Base-by-base conservation (phyloP, 805 yeast species). In the Candida sonorensis region DNA sequence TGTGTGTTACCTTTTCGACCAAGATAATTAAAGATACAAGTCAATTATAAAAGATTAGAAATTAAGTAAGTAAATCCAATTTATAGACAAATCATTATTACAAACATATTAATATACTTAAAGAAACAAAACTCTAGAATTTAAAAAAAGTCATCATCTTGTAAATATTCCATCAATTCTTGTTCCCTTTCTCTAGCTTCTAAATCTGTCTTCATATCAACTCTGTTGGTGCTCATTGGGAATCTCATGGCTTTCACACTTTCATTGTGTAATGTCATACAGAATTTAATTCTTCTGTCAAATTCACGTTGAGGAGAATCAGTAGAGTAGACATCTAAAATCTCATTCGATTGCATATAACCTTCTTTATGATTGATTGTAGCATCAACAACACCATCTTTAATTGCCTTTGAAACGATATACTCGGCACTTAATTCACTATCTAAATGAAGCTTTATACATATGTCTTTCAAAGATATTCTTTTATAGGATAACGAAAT, bases 381-480 rank as follows among this genome's bases (percentile, higher is more conserved):
- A 4, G 98, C 97, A 51, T 92, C 97, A 54, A 92, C 85, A 32
- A 92, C 97, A 38, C 95, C 96, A 56, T 92, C 99, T 51, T 95
- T 78, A 37, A 92, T 90, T 17, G 97, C 92, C 65, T 92, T 90
- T 23, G 96, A 85, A 15, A 92, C 95, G 57, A 92, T 87, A 57
- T 90, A 92, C 64, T 92, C 99, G 1, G 96, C 95, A 48, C 90
- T 80, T 52, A 92, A 88, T 64, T 92, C 99, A 30, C 88, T 79
- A 50, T 90, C 98, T 41, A 92, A 71, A 46, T 83, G 87, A 53
- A 92, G 72, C 54, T 90, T 85, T 49, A 92, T 72, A 59, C 98
- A 92, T 36, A 92, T 87, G 53, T 92, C 99, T 58, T 81, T 83
- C 49, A 92, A 70, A 4, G 97, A 84, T 40, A 92, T 92, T 55